A percentile compares a stretch with the other conserved stretches of the same genome.
These are phyloP conservation scores for Solanum tarapatanum DNA, from an alignment of 257 asterid species.

Conservation along the genomic window DNA sequence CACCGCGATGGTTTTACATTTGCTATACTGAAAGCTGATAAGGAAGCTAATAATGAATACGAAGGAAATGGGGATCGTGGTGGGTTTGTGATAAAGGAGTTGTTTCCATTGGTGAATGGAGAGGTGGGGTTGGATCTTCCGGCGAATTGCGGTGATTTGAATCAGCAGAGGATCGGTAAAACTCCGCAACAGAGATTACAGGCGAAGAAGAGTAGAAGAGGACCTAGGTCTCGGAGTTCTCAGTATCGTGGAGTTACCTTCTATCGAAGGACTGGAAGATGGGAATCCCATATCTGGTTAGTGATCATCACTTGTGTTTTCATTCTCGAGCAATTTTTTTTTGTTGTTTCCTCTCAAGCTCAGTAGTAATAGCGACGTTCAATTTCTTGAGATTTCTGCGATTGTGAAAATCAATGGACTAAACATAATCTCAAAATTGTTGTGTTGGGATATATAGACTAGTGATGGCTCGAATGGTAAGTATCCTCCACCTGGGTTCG, in stretches of 20 bases:
- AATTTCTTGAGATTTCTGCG: neutral
- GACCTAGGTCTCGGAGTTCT: constrained; percentile 94
- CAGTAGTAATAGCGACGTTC: neutral
- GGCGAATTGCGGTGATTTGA: constrained; percentile 22
- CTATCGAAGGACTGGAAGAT: constrained; percentile 90
- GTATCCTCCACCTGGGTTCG: neutral
- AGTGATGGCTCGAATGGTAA: neutral
- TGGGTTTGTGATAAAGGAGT: constrained; percentile 37
- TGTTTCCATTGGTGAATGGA: constrained; percentile 38
- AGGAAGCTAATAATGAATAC: constrained; percentile 6
- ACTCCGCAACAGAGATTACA: constrained; percentile 37
- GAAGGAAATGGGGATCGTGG: neutral
- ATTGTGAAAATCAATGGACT: neutral
- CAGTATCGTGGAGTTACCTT: constrained; percentile 98
- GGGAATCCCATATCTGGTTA: constrained; percentile 99
- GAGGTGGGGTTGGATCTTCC: constrained; percentile 24
- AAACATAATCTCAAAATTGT: neutral
- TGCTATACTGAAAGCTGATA: constrained; percentile 29
- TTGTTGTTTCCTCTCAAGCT: neutral
- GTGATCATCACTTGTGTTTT: neutral
- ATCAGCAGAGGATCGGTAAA: constrained; percentile 26
- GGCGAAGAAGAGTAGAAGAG: constrained; percentile 82
- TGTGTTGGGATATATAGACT: neutral
- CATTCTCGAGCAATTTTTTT: neutral
- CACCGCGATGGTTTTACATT: constrained; percentile 16